Percentiles rank a stretch among this genome's conserved stretches.
phyloP scores from a whole-genome alignment of 768 basidiomycete species.

The Collybia nuda region DNA sequence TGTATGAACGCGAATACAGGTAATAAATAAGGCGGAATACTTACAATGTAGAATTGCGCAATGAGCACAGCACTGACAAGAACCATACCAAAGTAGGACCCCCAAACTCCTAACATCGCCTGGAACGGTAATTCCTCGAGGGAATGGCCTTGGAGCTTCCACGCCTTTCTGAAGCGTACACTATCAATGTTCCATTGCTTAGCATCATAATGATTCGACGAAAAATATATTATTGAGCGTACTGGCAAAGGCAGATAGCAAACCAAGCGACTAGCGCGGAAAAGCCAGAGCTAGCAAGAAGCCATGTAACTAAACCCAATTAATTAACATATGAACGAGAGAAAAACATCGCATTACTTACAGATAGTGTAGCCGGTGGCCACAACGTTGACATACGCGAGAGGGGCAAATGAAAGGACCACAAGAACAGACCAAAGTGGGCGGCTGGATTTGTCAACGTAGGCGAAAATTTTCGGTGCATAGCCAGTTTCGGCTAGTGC shows the following conservation, averaged over 20 bases:
- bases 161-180: conserved; percentile 44
- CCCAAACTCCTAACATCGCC: conserved; percentile 42
- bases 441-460: conserved; percentile 44
- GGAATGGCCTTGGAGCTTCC: conserved; percentile 42
- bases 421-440: conserved; percentile 39
- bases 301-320: not conserved
- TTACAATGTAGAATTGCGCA: conserved; percentile 44
- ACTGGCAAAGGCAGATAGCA: conserved; percentile 45
- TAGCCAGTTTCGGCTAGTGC: conserved; percentile 42
- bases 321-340: not conserved
- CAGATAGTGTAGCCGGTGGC: conserved; percentile 36
- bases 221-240: conserved; percentile 10
- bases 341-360: conserved; percentile 17
- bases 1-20: not conserved
- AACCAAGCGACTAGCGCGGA: not conserved
- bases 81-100: conserved; percentile 43
- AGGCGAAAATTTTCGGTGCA: conserved; percentile 35
- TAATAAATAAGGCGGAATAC: conserved; percentile 1
- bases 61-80: conserved; percentile 39
- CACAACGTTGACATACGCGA: conserved; percentile 39
- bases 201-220: not conserved
- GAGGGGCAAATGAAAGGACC: conserved; percentile 34
- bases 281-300: not conserved
- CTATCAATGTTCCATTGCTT: conserved; percentile 14
- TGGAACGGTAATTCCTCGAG: conserved; percentile 43